phyloP scores from a whole-genome alignment of 2,329 filamentous ascomycete genomes.

The Coleophoma cylindrospora region DNA sequence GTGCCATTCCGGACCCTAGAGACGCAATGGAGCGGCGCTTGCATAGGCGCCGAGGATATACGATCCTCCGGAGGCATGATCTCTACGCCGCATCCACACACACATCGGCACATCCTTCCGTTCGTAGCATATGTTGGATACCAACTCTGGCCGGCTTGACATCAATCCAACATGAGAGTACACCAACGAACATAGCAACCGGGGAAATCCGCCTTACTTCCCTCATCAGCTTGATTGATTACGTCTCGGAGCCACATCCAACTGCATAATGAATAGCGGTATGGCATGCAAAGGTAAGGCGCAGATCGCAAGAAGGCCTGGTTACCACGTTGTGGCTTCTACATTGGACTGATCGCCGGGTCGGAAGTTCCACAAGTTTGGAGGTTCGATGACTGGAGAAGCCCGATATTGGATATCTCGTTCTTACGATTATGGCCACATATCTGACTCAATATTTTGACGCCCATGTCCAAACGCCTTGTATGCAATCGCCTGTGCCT shows the following conservation, averaged over 20 bases:
- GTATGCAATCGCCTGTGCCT: constrained; percentile 13
- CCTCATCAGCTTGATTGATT: too few species aligned
- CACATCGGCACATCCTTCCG: too few species aligned
- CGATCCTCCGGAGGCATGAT: neutral
- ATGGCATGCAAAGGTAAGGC: constrained; percentile 13
- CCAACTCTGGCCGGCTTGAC: too few species aligned
- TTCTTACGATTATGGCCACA: neutral
- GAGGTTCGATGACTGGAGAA: too few species aligned
- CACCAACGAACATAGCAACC: too few species aligned
- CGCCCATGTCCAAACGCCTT: constrained; percentile 17
- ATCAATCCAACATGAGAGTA: too few species aligned
- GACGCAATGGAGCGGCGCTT: neutral
- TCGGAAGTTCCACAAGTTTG: constrained; percentile 2
- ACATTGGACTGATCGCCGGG: constrained; percentile 7
- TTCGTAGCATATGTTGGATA: too few species aligned
- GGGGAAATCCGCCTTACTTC: too few species aligned
- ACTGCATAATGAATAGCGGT: neutral
- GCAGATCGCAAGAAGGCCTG: constrained; percentile 3
- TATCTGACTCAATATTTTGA: constrained; percentile 9
- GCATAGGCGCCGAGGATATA: neutral
- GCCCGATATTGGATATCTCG: constrained; percentile 9
- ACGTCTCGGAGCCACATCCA: too few species aligned
- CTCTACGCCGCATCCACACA: too few species aligned
- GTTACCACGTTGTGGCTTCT: constrained; percentile 5
- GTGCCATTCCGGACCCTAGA: too few species aligned